Evolutionary conservation across 1,284 basidiomycete species (phyloP).

Genomic region (Leucoagaricus sp.): DNA sequence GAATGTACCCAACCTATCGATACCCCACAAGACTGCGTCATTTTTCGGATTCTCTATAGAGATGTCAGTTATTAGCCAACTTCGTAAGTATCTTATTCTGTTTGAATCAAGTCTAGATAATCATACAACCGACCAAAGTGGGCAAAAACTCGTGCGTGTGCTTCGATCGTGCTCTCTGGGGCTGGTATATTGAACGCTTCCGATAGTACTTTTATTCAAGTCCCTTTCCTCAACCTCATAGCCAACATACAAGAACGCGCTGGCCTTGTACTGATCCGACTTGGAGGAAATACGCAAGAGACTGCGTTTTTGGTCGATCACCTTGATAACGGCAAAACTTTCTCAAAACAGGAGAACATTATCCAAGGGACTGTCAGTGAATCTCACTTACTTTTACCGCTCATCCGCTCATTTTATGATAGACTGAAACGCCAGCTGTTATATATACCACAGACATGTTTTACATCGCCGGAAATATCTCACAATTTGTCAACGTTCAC

Average conservation of each 20-base stretch:
- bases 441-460: slow-evolving; percentile 55
- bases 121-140: slow-evolving; percentile 33
- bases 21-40: slow-evolving; percentile 52
- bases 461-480: slow-evolving; percentile 47
- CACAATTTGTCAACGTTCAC: slow-evolving; percentile 49
- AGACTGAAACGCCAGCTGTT: slow-evolving; percentile 60
- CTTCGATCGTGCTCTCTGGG: too few relatives aligned
- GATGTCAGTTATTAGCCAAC: slow-evolving; percentile 62
- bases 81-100: slow-evolving; percentile 44
- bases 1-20: slow-evolving; percentile 45
- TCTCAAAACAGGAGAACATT: slow-evolving; percentile 48
- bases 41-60: slow-evolving; percentile 74
- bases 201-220: slow-evolving; percentile 41
- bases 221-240: slow-evolving; percentile 75
- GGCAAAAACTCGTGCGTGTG: slow-evolving; percentile 43
- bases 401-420: neutral
- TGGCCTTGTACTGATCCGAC: slow-evolving; percentile 60
- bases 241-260: slow-evolving; percentile 61
- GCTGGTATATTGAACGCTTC: neutral
- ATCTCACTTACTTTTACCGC: too few relatives aligned
- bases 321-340: slow-evolving; percentile 43
- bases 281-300: slow-evolving; percentile 80
- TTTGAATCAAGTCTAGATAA: neutral
- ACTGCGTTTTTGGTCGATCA: slow-evolving; percentile 51
- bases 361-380: slow-evolving; percentile 44